Conservation (phyloP, 1,284 basidiomycete genomes). For the Schizopora paradoxa region DNA sequence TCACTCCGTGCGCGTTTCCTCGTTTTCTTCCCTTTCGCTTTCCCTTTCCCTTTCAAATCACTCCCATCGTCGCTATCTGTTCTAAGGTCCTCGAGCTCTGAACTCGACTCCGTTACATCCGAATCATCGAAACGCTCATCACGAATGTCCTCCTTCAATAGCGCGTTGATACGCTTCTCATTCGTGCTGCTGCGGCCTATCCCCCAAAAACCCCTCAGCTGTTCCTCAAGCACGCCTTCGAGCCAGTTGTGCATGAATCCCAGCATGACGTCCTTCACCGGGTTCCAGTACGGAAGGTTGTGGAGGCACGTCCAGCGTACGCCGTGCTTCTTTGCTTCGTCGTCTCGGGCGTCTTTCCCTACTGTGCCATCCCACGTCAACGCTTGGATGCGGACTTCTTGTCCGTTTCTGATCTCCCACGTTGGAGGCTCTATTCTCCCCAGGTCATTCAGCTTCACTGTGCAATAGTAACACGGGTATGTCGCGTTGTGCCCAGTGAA, state of each 20-base stretch:
- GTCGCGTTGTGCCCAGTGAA: slow-evolving; percentile 27
- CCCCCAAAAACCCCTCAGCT: background rate
- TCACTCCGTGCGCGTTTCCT: background rate
- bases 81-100: background rate
- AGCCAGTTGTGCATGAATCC: background rate
- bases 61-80: background rate
- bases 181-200: background rate
- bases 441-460: slow-evolving; percentile 11
- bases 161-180: background rate
- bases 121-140: background rate
- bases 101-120: background rate
- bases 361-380: background rate
- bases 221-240: background rate
- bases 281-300: background rate
- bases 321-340: background rate
- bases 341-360: background rate
- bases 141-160: background rate
- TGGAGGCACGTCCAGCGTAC: background rate
- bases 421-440: background rate
- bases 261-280: background rate
- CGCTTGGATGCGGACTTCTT: background rate
- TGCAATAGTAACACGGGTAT: slow-evolving; percentile 23
- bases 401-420: background rate
- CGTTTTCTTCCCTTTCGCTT: no score
- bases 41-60: background rate